phyloP scores from a whole-genome alignment of 2,329 filamentous ascomycete species.

The Hyphodiscus sp. region DNA sequence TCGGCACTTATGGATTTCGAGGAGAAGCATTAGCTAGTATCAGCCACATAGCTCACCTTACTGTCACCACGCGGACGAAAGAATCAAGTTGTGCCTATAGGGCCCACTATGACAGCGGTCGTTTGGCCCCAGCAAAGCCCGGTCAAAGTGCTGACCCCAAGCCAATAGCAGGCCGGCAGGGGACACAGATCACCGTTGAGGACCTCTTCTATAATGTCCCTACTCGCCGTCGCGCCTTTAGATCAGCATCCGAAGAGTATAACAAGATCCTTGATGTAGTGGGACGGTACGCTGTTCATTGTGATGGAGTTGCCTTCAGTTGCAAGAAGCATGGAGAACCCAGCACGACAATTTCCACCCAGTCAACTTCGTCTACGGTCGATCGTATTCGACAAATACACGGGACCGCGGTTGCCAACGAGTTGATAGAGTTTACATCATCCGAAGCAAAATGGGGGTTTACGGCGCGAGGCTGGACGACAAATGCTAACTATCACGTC shows the following conservation, averaged over 20 bases:
- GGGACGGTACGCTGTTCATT: conserved; percentile 89
- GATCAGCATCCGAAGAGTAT: conserved; percentile 89
- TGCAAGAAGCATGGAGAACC: conserved; percentile 95
- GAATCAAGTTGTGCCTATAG: conserved; percentile 86
- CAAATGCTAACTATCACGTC: conserved; percentile 89
- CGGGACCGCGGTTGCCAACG: conserved; percentile 76
- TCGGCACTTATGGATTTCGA: conserved; percentile 95
- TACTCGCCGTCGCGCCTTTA: conserved; percentile 79
- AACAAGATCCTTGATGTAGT: conserved; percentile 96
- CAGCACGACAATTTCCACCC: conserved; percentile 73
- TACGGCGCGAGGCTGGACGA: conserved; percentile 71
- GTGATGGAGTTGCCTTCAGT: conserved; percentile 82
- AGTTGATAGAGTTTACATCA: conserved; percentile 70
- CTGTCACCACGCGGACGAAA: conserved; percentile 88
- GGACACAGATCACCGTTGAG: conserved; percentile 93
- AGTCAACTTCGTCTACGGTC: conserved; percentile 61
- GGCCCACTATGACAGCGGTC: conserved; percentile 80
- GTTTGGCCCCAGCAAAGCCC: conserved; percentile 74
- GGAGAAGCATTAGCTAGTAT: conserved; percentile 96
- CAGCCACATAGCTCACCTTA: conserved; percentile 94
- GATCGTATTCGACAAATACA: conserved; percentile 91
- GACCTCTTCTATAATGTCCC: conserved; percentile 97
- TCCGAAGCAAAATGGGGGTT: conserved; percentile 78
- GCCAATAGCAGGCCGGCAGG: conserved; percentile 76
- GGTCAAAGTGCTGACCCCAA: conserved; percentile 83